phyloP scores from a whole-genome alignment of 768 basidiomycete genomes.

The Lentinula raphanica region DNA sequence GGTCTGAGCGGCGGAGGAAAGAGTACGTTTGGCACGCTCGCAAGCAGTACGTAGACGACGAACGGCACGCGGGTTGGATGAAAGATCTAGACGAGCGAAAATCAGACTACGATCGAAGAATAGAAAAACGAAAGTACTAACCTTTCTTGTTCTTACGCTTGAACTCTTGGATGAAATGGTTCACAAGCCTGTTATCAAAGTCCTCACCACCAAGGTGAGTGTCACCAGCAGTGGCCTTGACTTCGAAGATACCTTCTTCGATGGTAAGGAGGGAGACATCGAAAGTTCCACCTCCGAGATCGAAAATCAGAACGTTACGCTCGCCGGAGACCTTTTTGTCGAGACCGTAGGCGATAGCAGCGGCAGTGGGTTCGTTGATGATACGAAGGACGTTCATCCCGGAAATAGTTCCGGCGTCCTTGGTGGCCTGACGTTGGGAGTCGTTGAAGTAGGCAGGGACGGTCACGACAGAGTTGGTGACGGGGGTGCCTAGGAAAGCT shows the following conservation, averaged over 20 bases:
- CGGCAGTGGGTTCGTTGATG: slow-evolving; percentile 68
- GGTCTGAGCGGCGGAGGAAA: slow-evolving; percentile 7
- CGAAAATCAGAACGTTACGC: slow-evolving; percentile 64
- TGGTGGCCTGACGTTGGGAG: slow-evolving; percentile 63
- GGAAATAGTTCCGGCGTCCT: slow-evolving; percentile 61
- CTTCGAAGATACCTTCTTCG: slow-evolving; percentile 66
- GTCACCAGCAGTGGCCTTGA: slow-evolving; percentile 66
- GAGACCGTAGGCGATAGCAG: slow-evolving; percentile 67
- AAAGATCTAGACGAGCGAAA: not conserved
- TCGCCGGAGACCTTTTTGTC: slow-evolving; percentile 53
- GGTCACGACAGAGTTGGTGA: slow-evolving; percentile 55
- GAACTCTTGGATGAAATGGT: slow-evolving; percentile 30
- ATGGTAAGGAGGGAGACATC: slow-evolving; percentile 68
- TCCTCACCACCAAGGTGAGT: slow-evolving; percentile 35
- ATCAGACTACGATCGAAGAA: slow-evolving; percentile 24
- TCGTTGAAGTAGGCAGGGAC: slow-evolving; percentile 66
- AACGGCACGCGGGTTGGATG: slow-evolving; percentile 8
- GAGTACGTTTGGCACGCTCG: slow-evolving; percentile 8
- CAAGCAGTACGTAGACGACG: slow-evolving; percentile 10
- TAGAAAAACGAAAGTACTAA: slow-evolving; percentile 33
- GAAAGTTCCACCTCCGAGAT: slow-evolving; percentile 70
- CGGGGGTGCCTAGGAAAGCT: slow-evolving; percentile 58
- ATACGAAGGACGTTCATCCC: slow-evolving; percentile 62
- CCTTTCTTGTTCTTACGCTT: slow-evolving; percentile 47
- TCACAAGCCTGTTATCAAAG: slow-evolving; percentile 7